Conservation (phyloP, 208 protist species). For the Trypanosoma brucei region DNA sequence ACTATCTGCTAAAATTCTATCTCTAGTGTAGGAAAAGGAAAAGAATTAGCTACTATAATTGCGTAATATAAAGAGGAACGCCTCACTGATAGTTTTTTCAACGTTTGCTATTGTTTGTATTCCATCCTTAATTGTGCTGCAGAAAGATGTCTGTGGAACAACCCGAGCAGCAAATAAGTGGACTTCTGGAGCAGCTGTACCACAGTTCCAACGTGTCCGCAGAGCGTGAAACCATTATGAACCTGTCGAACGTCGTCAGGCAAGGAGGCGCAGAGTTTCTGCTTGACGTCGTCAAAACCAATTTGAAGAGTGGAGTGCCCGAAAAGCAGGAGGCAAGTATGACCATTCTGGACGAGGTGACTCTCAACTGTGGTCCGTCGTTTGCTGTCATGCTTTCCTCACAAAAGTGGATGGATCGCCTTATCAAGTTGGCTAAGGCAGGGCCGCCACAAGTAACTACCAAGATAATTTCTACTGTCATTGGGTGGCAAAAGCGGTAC, state of each 20-base stretch:
- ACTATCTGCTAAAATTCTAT: no score
- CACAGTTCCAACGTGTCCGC: conserved; percentile 35
- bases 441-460: conserved; percentile 36
- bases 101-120: not conserved
- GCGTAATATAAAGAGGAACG: no score
- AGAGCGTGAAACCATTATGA: conserved; percentile 43
- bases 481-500: conserved; percentile 77
- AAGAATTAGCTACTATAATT: no score
- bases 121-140: not conserved
- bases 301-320: conserved; percentile 68
- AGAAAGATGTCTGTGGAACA: no score
- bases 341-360: conserved; percentile 70
- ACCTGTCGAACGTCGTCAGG: conserved; percentile 64
- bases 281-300: conserved; percentile 64
- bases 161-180: conserved; percentile 7
- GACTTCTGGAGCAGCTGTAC: conserved; percentile 17
- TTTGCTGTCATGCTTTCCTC: conserved; percentile 75
- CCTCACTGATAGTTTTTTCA: conserved; percentile 1
- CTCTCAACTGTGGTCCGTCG: conserved; percentile 64
- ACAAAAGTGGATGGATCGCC: conserved; percentile 85
- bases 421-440: conserved; percentile 83
- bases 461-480: conserved; percentile 65
- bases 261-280: conserved; percentile 55
- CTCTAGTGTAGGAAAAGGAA: no score
- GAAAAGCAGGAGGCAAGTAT: conserved; percentile 59